Evolutionary conservation across 441 rosid genomes (phyloP).

Genomic region (Euphorbia schlechtendalii): DNA sequence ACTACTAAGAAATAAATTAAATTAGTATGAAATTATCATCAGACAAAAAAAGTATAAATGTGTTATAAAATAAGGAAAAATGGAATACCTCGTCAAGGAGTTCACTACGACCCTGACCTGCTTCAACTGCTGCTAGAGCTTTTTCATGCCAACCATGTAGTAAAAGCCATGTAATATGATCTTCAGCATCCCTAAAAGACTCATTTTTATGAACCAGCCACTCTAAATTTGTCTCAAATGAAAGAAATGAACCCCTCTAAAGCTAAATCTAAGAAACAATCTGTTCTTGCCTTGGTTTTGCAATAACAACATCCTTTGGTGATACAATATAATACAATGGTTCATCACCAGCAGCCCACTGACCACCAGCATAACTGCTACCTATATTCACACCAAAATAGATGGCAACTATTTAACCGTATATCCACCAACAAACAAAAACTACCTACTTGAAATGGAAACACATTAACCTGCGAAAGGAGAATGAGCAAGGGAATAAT

Average conservation of each 20-base stretch:
- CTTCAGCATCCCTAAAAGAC: conserved; percentile 85
- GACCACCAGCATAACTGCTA: conserved; percentile 99
- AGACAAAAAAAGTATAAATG: background rate
- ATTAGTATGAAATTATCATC: background rate
- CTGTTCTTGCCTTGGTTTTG: conserved; percentile 81
- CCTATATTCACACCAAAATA: conserved; percentile 45
- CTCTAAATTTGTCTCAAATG: background rate
- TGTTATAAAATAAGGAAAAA: background rate
- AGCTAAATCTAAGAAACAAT: conserved; percentile 15
- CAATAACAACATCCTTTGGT: conserved; percentile 96
- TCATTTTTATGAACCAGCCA: conserved; percentile 1
- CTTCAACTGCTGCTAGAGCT: conserved; percentile 98
- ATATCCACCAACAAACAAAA: conserved; percentile 19
- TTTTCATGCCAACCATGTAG: conserved; percentile 97
- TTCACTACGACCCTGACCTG: conserved; percentile 90
- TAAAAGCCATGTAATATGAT: conserved; percentile 98
- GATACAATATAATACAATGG: conserved; percentile 91
- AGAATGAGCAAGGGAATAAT: conserved; percentile 94
- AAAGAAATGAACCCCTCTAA: background rate
- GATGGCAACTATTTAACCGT: conserved; percentile 21
- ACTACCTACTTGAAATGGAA: conserved; percentile 21
- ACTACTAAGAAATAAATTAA: background rate
- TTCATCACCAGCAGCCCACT: conserved; percentile 99
- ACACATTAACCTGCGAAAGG: conserved; percentile 81
- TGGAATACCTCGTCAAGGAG: conserved; percentile 79